Evolutionary conservation across 2,329 filamentous ascomycete species (phyloP).

Genomic region (Aureobasidium sp.): DNA sequence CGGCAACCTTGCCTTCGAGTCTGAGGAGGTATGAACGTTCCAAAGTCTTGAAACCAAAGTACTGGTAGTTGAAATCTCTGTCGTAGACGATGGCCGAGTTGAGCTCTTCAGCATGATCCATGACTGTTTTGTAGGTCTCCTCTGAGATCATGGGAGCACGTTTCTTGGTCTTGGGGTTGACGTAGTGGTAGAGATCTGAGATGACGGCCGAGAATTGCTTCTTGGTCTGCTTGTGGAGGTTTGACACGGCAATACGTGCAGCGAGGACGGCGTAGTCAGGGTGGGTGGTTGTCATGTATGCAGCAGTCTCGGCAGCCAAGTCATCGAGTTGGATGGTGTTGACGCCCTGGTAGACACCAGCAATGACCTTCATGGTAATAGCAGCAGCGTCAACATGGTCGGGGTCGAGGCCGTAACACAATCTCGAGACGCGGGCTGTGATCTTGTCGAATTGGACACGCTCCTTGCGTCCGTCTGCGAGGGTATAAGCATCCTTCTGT

Average conservation of each 20-base stretch:
- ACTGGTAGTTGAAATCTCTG: constrained; percentile 99
- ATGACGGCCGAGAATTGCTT: constrained; percentile 98
- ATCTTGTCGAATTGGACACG: constrained; percentile 99
- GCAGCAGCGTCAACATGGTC: constrained; percentile 95
- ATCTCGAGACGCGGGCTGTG: constrained; percentile 91
- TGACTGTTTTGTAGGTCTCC: constrained; percentile 82
- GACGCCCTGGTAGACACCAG: constrained; percentile 96
- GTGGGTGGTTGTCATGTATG: constrained; percentile 99
- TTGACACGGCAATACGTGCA: constrained; percentile 96
- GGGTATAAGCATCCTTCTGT: constrained; percentile 19
- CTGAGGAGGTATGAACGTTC: constrained; percentile 96
- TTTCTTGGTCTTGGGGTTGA: constrained; percentile 85
- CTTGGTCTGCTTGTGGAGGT: constrained; percentile 99
- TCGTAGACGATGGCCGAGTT: constrained; percentile 99
- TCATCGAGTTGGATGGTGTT: constrained; percentile 96
- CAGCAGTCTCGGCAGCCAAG: constrained; percentile 93
- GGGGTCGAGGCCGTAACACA: constrained; percentile 94
- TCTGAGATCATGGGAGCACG: constrained; percentile 91
- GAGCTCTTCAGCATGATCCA: constrained; percentile 93
- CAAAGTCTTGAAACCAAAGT: constrained; percentile 98
- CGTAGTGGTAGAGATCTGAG: constrained; percentile 86
- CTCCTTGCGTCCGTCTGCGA: constrained; percentile 93
- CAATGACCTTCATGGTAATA: constrained; percentile 99
- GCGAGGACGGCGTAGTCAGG: constrained; percentile 98
- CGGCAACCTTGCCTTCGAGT: constrained; percentile 90